These are phyloP conservation scores for Strigomonas culicis DNA, from an alignment of 208 protist genomes.

Conservation along the genomic window DNA sequence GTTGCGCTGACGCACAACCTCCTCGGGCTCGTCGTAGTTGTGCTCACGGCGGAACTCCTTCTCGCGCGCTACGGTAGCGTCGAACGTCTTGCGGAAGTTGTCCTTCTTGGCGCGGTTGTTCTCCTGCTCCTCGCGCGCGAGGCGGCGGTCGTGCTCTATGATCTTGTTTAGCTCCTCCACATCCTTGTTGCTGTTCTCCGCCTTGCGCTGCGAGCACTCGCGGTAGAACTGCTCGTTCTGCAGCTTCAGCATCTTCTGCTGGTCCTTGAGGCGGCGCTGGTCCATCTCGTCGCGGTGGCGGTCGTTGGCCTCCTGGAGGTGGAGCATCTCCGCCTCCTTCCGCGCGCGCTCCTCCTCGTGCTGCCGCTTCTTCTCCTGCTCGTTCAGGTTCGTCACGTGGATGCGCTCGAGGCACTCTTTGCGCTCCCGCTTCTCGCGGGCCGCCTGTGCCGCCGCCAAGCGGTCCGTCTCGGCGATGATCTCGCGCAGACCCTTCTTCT, in stretches of 20 bases:
- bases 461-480: constrained; percentile 43
- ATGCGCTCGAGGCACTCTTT: constrained; percentile 64
- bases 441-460: constrained; percentile 36
- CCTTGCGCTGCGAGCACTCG: constrained; percentile 24
- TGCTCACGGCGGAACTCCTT: constrained; percentile 61
- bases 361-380: constrained; percentile 47
- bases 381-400: constrained; percentile 51
- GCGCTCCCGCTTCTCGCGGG: constrained; percentile 32
- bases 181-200: constrained; percentile 32
- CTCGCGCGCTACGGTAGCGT: constrained; percentile 61
- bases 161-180: constrained; percentile 45
- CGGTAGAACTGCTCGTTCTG: constrained; percentile 67
- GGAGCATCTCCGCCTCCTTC: constrained; percentile 44
- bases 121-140: constrained; percentile 50
- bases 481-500: constrained; percentile 41
- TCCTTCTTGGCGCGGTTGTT: constrained; percentile 46
- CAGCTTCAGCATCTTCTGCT: constrained; percentile 44
- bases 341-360: constrained; percentile 29
- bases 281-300: constrained; percentile 56
- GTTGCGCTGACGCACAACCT: constrained; percentile 58
- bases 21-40: constrained; percentile 81
- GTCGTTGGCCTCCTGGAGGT: constrained; percentile 44
- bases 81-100: constrained; percentile 64
- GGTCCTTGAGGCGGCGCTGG: constrained; percentile 51
- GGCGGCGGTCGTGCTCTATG: constrained; percentile 50